phyloP scores from a whole-genome alignment of 345 rosid genomes.

The Viola odorata region DNA sequence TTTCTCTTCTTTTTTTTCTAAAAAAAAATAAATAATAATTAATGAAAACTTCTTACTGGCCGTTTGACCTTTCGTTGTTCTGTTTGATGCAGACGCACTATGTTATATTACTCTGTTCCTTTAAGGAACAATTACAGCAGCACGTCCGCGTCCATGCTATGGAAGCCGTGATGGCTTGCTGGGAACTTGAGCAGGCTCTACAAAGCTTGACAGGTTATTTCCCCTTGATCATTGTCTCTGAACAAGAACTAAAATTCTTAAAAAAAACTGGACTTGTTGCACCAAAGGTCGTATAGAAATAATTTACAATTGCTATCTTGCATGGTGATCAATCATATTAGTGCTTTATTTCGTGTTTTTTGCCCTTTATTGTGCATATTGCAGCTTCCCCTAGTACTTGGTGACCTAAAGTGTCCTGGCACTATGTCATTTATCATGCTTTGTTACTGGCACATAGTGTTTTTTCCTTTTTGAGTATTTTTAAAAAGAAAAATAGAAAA shows the following conservation, averaged over 20 bases:
- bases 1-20: not conserved
- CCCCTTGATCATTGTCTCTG: not conserved
- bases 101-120: constrained; percentile 60
- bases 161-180: constrained; percentile 87
- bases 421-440: not conserved
- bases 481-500: too few species aligned
- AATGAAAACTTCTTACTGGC: too few species aligned
- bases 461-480: not conserved
- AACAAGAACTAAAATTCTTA: not conserved
- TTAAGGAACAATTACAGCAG: constrained; percentile 81
- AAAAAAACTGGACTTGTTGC: too few species aligned
- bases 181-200: constrained; percentile 74
- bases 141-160: constrained; percentile 86
- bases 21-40: too few species aligned
- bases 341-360: not conserved
- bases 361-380: not conserved
- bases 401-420: too few species aligned
- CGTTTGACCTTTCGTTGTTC: not conserved
- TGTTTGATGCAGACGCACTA: constrained; percentile 61
- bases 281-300: not conserved
- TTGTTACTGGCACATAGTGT: not conserved
- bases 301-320: not conserved
- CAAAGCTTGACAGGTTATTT: constrained; percentile 61
- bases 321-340: too few species aligned
- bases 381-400: not conserved